Conservation (phyloP, 1,284 basidiomycete species). For the Entoloma clypeatum region DNA sequence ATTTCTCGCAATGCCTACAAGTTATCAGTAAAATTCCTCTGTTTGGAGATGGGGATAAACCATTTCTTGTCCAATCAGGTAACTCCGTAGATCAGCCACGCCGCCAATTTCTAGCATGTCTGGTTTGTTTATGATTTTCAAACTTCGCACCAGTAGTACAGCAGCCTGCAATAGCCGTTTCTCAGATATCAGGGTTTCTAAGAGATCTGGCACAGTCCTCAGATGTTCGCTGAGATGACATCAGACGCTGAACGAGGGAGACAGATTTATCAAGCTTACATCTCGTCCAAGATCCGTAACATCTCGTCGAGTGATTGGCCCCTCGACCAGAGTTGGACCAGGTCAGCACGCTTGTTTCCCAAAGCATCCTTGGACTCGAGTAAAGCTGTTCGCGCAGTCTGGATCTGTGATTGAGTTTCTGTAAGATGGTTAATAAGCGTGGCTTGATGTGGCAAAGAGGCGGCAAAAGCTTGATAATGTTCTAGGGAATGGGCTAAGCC, state of each 20-base stretch:
- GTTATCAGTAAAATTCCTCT: conserved; percentile 19
- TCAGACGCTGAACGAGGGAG: conserved; percentile 9
- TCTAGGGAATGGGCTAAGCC: conserved; percentile 38
- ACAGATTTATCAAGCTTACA: conserved; percentile 49
- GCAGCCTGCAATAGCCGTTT: conserved; percentile 92
- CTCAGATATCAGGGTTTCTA: conserved; percentile 95
- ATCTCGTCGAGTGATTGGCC: conserved; percentile 87
- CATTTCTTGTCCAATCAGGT: conserved; percentile 84
- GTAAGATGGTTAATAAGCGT: conserved; percentile 68
- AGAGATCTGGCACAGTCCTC: conserved; percentile 85
- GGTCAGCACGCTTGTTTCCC: conserved; percentile 76
- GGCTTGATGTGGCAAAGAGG: conserved; percentile 84
- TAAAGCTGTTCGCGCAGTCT: conserved; percentile 67
- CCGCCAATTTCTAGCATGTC: conserved; percentile 96
- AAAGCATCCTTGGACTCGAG: conserved; percentile 77
- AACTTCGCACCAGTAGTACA: conserved; percentile 80
- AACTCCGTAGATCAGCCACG: conserved; percentile 82
- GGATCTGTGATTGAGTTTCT: conserved; percentile 70
- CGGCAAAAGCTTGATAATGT: conserved; percentile 90
- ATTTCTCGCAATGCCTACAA: conserved; percentile 84
- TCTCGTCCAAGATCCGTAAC: conserved; percentile 85
- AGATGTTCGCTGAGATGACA: conserved; percentile 70
- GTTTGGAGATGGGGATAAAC: conserved; percentile 36
- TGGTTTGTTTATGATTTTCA: conserved; percentile 88
- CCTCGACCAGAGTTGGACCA: conserved; percentile 82